Base-by-base conservation (phyloP, 306 rosid species). In the Alnus rubra region DNA sequence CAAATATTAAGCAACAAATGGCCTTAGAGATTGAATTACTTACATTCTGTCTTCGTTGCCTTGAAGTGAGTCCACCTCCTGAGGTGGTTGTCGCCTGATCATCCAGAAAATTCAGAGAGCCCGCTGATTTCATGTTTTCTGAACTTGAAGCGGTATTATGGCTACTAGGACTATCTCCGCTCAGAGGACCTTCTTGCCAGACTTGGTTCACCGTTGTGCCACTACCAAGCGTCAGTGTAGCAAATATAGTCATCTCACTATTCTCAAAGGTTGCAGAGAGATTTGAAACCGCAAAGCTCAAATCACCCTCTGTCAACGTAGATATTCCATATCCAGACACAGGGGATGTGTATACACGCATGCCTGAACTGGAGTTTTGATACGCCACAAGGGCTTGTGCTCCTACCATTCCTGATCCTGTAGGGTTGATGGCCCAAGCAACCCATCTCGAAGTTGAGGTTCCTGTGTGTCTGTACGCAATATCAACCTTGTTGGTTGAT, bases 131-230 rank as follows among this genome's bases (percentile, higher is more conserved):
- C 2, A 2, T 0, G 53, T 94, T 88, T 33, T 70, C 59, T 6
- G 63, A 0, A 74, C 0, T 7, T 9, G 0, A 1, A 39, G 3
- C 0, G 0, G 0, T 1, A 67, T 84, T 88, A 0, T 0, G 0
- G 11, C 7, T 6, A 3, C 0, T 0, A 11, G 82, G 90, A 5
- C 56, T 2, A 11, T 53, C 4, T 2, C 88, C 84, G 30, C 82
- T 65, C 55, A 89, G 4, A 37, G 89, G 39, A n/a, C 97, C 97
- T 59, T 84, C 75, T 72, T 94, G 91, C 93, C 98, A 94, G 52
- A 90, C 86, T 71, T 90, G 97, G 52, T 80, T 85, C 73, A 94
- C 70, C 4, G 67, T 59, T 11, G 87, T 45, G 4, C 48, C 76
- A 2, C 5, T 44, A 0, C 80, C 81, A 83, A 90, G 90, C 35